Conservation (phyloP, 176 grass and related monocot genomes). For the Ensete glaucum region DNA sequence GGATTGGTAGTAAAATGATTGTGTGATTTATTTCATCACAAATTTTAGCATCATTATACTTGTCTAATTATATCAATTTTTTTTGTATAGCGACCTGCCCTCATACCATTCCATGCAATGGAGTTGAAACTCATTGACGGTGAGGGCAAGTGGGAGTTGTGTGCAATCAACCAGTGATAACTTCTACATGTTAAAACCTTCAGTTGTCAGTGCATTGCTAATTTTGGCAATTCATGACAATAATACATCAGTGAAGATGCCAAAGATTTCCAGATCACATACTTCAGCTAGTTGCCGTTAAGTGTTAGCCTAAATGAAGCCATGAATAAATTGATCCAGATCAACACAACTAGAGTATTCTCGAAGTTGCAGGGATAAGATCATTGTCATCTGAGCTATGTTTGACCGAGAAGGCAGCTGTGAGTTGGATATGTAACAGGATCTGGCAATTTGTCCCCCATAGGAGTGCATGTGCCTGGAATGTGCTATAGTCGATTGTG, state of each 20-base stretch:
- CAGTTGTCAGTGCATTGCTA: neutral
- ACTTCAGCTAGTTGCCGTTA: neutral
- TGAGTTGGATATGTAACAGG: no score
- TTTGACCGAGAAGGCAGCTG: no score
- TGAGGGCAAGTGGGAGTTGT: constrained; percentile 86
- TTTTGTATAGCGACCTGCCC: constrained; percentile 63
- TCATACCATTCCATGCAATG: constrained; percentile 82
- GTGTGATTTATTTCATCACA: neutral
- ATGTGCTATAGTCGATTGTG: neutral
- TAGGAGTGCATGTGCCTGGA: no score
- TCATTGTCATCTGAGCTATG: no score
- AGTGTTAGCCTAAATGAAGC: neutral
- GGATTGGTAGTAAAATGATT: constrained; percentile 2
- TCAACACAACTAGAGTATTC: no score
- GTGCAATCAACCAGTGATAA: constrained; percentile 52
- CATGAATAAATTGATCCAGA: no score
- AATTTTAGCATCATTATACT: neutral
- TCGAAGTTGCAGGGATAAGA: no score
- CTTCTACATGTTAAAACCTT: neutral
- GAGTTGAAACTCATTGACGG: constrained; percentile 93
- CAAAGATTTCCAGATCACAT: neutral
- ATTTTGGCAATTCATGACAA: neutral
- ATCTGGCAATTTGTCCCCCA: no score
- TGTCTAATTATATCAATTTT: constrained; percentile 17
- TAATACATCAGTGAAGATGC: neutral